Percentiles rank a stretch among this genome's conserved stretches.
phyloP scores from a whole-genome alignment of 1,139 yeast genomes.

The Pichia sp. region DNA sequence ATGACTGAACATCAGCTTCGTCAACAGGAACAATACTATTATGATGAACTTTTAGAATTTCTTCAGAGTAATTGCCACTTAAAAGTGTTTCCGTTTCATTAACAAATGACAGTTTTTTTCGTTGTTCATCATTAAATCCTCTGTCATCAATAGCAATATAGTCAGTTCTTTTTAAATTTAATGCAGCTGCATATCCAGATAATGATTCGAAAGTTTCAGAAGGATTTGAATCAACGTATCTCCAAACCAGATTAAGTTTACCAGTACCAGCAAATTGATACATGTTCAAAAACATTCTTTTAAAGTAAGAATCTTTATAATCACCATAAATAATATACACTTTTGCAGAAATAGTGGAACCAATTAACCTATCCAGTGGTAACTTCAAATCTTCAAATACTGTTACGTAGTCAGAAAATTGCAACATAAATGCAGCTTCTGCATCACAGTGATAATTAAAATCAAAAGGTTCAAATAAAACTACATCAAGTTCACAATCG shows the following conservation, averaged over 20 bases:
- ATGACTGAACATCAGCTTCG: slow-evolving; percentile 30
- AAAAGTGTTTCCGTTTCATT: slow-evolving; percentile 2
- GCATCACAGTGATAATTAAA: slow-evolving; percentile 49
- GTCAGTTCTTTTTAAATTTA: slow-evolving; percentile 57
- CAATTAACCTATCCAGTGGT: slow-evolving; percentile 58
- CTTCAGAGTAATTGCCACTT: slow-evolving; percentile 3
- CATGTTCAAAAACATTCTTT: slow-evolving; percentile 51
- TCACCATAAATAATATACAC: slow-evolving; percentile 49
- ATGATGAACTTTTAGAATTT: neutral
- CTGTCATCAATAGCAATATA: slow-evolving; percentile 60
- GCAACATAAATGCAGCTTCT: slow-evolving; percentile 64
- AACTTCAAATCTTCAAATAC: slow-evolving; percentile 19
- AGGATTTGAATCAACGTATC: slow-evolving; percentile 44
- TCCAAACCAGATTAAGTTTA: slow-evolving; percentile 67
- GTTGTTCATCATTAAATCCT: slow-evolving; percentile 29
- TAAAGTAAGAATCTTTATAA: slow-evolving; percentile 41
- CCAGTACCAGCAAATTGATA: slow-evolving; percentile 56
- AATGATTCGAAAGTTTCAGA: slow-evolving; percentile 32
- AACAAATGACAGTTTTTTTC: slow-evolving; percentile 18
- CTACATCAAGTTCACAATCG: slow-evolving; percentile 20
- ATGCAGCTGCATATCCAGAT: slow-evolving; percentile 62
- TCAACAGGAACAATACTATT: slow-evolving; percentile 28
- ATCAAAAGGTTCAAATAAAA: slow-evolving; percentile 18
- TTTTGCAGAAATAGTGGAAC: slow-evolving; percentile 26
- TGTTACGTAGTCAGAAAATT: slow-evolving; percentile 31